These are phyloP conservation scores for Colletotrichum plurivorum DNA, from an alignment of 2,329 filamentous ascomycete species.

Conservation along the genomic window DNA sequence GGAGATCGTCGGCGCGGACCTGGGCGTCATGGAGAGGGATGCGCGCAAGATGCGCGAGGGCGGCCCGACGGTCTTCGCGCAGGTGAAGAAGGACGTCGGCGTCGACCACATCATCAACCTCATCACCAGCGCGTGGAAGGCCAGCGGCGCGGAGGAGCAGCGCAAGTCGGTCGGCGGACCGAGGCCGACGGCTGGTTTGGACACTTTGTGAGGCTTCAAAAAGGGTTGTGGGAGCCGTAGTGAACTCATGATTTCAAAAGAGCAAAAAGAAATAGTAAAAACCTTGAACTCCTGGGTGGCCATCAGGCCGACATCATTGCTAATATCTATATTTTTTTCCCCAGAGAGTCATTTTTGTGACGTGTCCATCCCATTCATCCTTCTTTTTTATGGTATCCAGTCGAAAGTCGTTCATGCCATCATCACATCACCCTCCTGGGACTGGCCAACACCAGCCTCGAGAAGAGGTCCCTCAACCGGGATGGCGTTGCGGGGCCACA, in stretches of 20 bases:
- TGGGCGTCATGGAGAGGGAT: conserved; percentile 95
- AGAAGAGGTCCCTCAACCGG: conserved; percentile 61
- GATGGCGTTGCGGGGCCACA: conserved; percentile 81
- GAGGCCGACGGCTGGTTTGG: conserved; percentile 69
- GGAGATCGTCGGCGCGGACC: conserved; percentile 88
- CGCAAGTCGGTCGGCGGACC: conserved; percentile 69
- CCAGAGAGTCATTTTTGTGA: conserved; percentile 9
- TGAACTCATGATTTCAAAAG: not conserved
- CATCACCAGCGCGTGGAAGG: conserved; percentile 93
- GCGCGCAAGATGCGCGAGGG: conserved; percentile 95
- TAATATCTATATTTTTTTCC: conserved; percentile 37
- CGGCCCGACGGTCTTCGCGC: conserved; percentile 94
- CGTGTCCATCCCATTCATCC: conserved; percentile 40
- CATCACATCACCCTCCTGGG: conserved; percentile 53
- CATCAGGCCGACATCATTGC: conserved; percentile 36
- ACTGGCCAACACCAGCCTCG: conserved; percentile 46
- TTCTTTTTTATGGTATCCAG: conserved; percentile 36
- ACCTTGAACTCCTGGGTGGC: conserved; percentile 32
- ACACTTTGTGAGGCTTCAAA: conserved; percentile 52
- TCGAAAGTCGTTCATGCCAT: conserved; percentile 52
- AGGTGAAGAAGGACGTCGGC: conserved; percentile 93
- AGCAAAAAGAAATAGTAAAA: conserved; percentile 17
- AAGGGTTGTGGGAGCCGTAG: not conserved
- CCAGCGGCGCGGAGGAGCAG: conserved; percentile 81
- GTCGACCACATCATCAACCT: conserved; percentile 90